Evolutionary conservation across 306 rosid species (phyloP).

Genomic region (Acacia melanoxylon): DNA sequence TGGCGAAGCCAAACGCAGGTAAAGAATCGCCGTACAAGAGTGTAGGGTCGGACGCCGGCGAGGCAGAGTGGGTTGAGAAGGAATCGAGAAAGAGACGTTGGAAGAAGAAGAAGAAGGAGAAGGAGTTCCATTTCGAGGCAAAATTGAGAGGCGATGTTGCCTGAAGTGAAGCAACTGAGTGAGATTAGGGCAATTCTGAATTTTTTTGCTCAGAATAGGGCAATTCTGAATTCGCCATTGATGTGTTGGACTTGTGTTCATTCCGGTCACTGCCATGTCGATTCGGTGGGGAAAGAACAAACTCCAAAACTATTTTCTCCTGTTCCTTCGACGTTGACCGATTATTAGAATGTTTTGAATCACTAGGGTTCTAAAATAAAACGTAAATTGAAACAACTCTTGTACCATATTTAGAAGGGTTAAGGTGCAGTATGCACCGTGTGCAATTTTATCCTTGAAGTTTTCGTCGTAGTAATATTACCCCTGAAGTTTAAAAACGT

Average conservation of each 20-base stretch:
- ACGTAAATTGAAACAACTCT: too few species aligned
- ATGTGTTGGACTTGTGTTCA: conserved; percentile 20
- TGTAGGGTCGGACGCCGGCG: background rate
- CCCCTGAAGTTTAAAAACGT: too few species aligned
- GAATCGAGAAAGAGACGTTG: conserved; percentile 24
- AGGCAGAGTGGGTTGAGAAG: background rate
- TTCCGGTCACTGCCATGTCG: background rate
- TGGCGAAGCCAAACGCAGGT: background rate
- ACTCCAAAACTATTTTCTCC: background rate
- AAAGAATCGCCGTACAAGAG: background rate
- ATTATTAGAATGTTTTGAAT: too few species aligned
- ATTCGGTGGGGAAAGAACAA: background rate
- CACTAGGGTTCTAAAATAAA: too few species aligned
- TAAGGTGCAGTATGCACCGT: too few species aligned
- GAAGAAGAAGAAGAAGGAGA: conserved; percentile 36
- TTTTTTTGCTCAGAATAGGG: conserved; percentile 1
- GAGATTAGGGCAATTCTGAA: conserved; percentile 4
- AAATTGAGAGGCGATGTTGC: conserved; percentile 10
- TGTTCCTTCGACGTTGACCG: background rate
- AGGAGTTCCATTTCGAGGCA: background rate
- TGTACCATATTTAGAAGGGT: too few species aligned
- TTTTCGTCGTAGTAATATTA: too few species aligned
- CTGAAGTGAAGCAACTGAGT: conserved; percentile 7
- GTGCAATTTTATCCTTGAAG: too few species aligned
- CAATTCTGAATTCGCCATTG: conserved; percentile 14